Evolutionary conservation across 177 flowering plant genomes (phyloP).

Genomic region (Tripterygium wilfordii): DNA sequence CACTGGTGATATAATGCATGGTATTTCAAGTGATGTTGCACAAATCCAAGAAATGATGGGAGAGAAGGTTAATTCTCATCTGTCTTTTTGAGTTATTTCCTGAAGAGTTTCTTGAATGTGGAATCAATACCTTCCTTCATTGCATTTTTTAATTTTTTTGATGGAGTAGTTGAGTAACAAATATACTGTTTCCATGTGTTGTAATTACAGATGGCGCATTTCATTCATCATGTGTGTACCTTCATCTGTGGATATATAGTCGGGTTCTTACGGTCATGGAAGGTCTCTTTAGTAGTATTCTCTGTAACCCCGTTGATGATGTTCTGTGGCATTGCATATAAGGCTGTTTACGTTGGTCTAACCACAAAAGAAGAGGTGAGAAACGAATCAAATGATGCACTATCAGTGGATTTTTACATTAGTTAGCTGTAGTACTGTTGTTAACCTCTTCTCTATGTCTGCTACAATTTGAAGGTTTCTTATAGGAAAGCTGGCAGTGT

Average conservation of each 20-base stretch:
- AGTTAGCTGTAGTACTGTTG: background rate
- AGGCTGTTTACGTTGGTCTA: conserved; percentile 70
- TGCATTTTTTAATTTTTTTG: too few relatives aligned
- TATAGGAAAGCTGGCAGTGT: conserved; percentile 62
- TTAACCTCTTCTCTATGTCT: background rate
- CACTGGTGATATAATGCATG: conserved; percentile 74
- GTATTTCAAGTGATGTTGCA: conserved; percentile 71
- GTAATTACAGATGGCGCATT: conserved; percentile 66
- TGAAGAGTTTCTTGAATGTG: too few relatives aligned
- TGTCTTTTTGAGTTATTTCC: too few relatives aligned
- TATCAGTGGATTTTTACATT: background rate
- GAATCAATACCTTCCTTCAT: too few relatives aligned
- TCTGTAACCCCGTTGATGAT: conserved; percentile 66
- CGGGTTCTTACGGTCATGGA: conserved; percentile 61
- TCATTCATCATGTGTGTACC: conserved; percentile 59
- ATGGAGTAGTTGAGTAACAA: too few relatives aligned
- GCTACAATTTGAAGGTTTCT: conserved; percentile 28
- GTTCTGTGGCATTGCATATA: conserved; percentile 74
- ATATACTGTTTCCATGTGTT: background rate
- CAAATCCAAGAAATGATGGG: conserved; percentile 83
- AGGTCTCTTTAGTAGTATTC: conserved; percentile 59
- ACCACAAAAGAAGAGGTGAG: conserved; percentile 67
- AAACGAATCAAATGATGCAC: background rate
- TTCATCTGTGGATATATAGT: conserved; percentile 66
- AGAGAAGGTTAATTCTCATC: conserved; percentile 48